phyloP scores from a whole-genome alignment of 2,329 filamentous ascomycete species.

The Curvularia hawaiiensis region DNA sequence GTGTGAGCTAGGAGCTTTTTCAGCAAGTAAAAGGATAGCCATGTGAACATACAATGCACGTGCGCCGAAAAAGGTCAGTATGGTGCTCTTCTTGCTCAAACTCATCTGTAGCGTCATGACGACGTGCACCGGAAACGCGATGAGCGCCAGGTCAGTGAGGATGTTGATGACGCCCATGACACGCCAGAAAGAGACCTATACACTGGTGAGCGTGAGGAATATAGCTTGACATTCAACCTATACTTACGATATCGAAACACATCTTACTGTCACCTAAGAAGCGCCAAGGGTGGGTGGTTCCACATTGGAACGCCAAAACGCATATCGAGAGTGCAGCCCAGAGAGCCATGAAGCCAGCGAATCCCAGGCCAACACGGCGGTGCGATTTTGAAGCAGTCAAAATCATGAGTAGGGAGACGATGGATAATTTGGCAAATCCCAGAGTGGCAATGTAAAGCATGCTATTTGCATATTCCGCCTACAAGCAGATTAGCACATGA shows the following conservation, averaged over 20 bases:
- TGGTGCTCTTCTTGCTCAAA: constrained; percentile 40
- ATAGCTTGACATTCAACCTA: neutral
- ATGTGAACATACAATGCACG: constrained; percentile 32
- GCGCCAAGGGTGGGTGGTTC: constrained; percentile 35
- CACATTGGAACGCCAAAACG: constrained; percentile 41
- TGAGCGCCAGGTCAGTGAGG: constrained; percentile 41
- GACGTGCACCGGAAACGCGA: constrained; percentile 42
- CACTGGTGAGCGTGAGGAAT: neutral
- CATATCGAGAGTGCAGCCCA: constrained; percentile 40
- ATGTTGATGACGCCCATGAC: constrained; percentile 40
- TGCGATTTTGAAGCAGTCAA: constrained; percentile 40
- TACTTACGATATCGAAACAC: constrained; percentile 36
- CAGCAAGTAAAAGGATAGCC: neutral
- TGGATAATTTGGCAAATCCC: constrained; percentile 42
- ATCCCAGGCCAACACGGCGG: constrained; percentile 31
- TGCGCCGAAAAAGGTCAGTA: constrained; percentile 42
- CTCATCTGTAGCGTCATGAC: constrained; percentile 45
- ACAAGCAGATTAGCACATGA: neutral
- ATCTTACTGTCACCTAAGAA: constrained; percentile 17
- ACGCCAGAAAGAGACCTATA: constrained; percentile 39
- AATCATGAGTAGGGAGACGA: constrained; percentile 44
- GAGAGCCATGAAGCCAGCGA: constrained; percentile 36
- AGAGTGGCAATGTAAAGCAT: constrained; percentile 44
- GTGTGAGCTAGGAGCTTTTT: constrained; percentile 1
- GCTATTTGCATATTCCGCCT: constrained; percentile 45